Evolutionary conservation across 2,329 filamentous ascomycete species (phyloP).

Genomic region (Drechslera avenae): DNA sequence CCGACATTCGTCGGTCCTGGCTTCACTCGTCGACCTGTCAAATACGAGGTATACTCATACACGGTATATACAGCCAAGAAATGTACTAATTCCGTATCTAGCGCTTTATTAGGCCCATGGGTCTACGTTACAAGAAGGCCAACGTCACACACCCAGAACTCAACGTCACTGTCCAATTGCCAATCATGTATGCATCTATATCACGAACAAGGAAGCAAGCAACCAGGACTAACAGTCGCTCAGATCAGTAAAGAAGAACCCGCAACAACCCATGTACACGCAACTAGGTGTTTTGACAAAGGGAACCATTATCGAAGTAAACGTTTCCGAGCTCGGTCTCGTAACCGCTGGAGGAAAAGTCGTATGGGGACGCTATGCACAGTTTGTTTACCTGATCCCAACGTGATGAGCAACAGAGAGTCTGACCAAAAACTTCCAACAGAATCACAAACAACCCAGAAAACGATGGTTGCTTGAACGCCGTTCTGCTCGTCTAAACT

Average conservation of each 20-base stretch:
- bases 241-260: constrained; percentile 75
- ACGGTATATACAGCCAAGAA: neutral
- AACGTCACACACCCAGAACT: constrained; percentile 77
- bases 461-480: constrained; percentile 48
- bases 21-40: constrained; percentile 87
- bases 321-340: constrained; percentile 87
- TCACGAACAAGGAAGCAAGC: neutral
- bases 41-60: constrained; percentile 55
- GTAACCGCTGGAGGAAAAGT: constrained; percentile 89
- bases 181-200: constrained; percentile 48
- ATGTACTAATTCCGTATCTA: neutral
- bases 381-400: constrained; percentile 7
- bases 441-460: constrained; percentile 46
- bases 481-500: constrained; percentile 42
- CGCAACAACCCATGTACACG: constrained; percentile 86
- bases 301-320: constrained; percentile 75
- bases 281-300: constrained; percentile 78
- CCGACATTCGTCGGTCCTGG: constrained; percentile 89
- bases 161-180: constrained; percentile 83
- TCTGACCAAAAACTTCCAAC: constrained; percentile 6
- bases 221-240: neutral
- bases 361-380: constrained; percentile 46
- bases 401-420: neutral
- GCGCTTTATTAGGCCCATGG: constrained; percentile 57
- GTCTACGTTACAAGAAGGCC: constrained; percentile 78